Evolutionary conservation across 768 basidiomycete species (phyloP).

Genomic region (Amanita polypyramis): DNA sequence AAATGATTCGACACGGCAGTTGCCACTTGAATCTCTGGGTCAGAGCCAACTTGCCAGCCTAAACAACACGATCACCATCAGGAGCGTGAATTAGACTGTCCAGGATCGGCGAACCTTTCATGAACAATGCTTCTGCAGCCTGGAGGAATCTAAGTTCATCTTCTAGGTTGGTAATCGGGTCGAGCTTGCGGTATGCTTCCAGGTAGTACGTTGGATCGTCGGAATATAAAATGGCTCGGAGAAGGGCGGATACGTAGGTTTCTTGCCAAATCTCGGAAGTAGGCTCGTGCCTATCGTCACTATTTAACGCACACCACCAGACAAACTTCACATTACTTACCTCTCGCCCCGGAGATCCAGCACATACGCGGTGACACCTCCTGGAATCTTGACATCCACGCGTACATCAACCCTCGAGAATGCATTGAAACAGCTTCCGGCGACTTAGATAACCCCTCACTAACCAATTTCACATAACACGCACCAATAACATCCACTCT

Average conservation of each 20-base stretch:
- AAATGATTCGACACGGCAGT: constrained; percentile 95
- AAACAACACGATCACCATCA: constrained; percentile 1
- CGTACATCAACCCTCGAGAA: constrained; percentile 95
- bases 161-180: constrained; percentile 85
- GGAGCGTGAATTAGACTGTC: background rate
- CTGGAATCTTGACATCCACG: constrained; percentile 97
- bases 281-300: constrained; percentile 62
- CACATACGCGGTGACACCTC: constrained; percentile 90
- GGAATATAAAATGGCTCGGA: constrained; percentile 89
- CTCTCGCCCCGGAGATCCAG: constrained; percentile 91
- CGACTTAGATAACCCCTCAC: background rate
- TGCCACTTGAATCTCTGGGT: constrained; percentile 98
- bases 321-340: constrained; percentile 31
- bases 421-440: constrained; percentile 84
- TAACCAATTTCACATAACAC: constrained; percentile 14
- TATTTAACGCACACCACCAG: background rate
- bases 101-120: constrained; percentile 47
- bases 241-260: constrained; percentile 87
- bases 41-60: constrained; percentile 99
- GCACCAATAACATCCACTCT: constrained; percentile 88
- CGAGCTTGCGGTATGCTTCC: constrained; percentile 91
- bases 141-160: constrained; percentile 86
- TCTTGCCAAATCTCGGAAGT: constrained; percentile 95
- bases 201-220: constrained; percentile 89
- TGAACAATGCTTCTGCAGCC: constrained; percentile 80